These are phyloP conservation scores for Hypholoma fasciculare DNA, from an alignment of 768 basidiomycete species.

Conservation along the genomic window DNA sequence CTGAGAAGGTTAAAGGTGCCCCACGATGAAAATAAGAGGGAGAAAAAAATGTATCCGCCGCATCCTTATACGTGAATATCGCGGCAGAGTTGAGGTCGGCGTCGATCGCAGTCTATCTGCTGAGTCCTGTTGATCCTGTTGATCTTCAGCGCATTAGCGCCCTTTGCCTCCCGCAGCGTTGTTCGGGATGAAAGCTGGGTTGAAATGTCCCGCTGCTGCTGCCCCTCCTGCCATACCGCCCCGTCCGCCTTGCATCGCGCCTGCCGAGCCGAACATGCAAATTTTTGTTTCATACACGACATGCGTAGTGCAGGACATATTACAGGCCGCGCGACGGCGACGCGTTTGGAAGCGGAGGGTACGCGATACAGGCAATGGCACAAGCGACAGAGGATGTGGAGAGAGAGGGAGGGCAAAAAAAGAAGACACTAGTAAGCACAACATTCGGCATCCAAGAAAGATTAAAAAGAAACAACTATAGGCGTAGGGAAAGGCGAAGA, in stretches of 20 bases:
- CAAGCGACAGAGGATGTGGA: conserved; percentile 15
- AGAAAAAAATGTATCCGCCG: too few relatives aligned
- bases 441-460: conserved; percentile 20
- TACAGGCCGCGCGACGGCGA: neutral
- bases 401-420: conserved; percentile 8
- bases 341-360: too few relatives aligned
- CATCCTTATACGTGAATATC: too few relatives aligned
- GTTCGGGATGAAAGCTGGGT: conserved; percentile 67
- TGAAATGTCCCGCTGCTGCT: conserved; percentile 59
- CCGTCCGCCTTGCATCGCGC: conserved; percentile 49
- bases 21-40: neutral
- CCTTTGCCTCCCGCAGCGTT: conserved; percentile 1
- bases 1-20: neutral
- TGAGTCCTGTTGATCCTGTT: neutral
- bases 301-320: neutral
- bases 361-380: conserved; percentile 4
- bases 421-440: conserved; percentile 39
- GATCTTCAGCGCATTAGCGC: neutral
- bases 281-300: neutral
- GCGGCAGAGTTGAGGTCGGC: neutral
- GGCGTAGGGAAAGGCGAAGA: conserved; percentile 9
- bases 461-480: conserved; percentile 13
- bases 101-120: too few relatives aligned
- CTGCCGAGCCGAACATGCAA: conserved; percentile 36
- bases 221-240: conserved; percentile 35